Conservation (phyloP, 352 stramenopile species). For the Phytophthora brassicae region DNA sequence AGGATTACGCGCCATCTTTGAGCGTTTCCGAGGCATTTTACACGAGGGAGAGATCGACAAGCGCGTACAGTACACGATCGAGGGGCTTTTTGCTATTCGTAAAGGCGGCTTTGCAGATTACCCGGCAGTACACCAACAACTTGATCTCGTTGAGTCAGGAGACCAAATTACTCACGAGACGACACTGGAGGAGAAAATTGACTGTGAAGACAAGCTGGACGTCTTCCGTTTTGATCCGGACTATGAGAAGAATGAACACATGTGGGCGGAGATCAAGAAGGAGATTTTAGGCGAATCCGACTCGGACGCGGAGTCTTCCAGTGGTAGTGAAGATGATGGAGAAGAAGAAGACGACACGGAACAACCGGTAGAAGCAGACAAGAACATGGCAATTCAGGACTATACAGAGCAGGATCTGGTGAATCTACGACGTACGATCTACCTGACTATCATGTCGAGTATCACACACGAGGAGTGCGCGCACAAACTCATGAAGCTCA, state of each 20-base stretch:
- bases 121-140: conserved; percentile 91
- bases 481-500: conserved; percentile 98
- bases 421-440: conserved; percentile 98
- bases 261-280: conserved; percentile 95
- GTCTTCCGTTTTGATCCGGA: conserved; percentile 95
- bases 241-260: conserved; percentile 96
- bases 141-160: conserved; percentile 97
- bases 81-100: conserved; percentile 96
- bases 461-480: conserved; percentile 98
- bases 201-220: conserved; percentile 96
- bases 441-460: conserved; percentile 99
- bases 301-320: conserved; percentile 67
- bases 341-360: conserved; percentile 39
- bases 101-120: conserved; percentile 96
- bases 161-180: conserved; percentile 99
- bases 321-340: conserved; percentile 57
- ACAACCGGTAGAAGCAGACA: conserved; percentile 19
- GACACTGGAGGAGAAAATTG: conserved; percentile 95
- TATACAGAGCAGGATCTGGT: conserved; percentile 97
- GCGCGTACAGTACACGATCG: conserved; percentile 98
- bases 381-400: conserved; percentile 91
- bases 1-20: conserved; percentile 96
- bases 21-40: conserved; percentile 96
- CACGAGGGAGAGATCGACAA: conserved; percentile 98
- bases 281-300: conserved; percentile 96